A percentile compares a stretch with the other conserved stretches of the same genome.
phyloP scores from a whole-genome alignment of 495 filamentous ascomycete genomes.

The Talaromyces liani region DNA sequence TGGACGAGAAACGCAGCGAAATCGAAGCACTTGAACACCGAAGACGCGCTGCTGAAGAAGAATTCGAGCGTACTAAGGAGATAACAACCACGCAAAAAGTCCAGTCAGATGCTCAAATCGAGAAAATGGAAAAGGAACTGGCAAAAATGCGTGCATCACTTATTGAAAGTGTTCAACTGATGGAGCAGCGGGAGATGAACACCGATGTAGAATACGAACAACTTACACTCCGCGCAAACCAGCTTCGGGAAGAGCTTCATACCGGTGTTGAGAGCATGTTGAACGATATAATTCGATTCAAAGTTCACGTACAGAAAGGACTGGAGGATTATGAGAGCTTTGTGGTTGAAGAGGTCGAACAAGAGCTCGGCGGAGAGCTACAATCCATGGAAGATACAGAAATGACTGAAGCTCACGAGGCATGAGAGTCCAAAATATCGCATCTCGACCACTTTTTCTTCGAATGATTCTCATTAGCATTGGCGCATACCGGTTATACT shows the following conservation, averaged over 20 bases:
- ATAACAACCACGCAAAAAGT: conserved; percentile 80
- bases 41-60: conserved; percentile 77
- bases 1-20: conserved; percentile 88
- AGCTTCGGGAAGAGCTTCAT: conserved; percentile 86
- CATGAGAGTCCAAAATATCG: neutral
- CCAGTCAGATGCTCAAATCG: conserved; percentile 83
- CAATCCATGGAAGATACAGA: conserved; percentile 19
- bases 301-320: conserved; percentile 87
- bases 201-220: conserved; percentile 97
- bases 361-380: conserved; percentile 57
- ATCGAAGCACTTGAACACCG: conserved; percentile 86
- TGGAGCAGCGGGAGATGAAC: conserved; percentile 95
- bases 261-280: conserved; percentile 93
- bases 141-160: conserved; percentile 82
- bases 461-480: neutral
- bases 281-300: conserved; percentile 97
- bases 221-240: conserved; percentile 71
- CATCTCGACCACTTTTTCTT: neutral
- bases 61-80: conserved; percentile 91
- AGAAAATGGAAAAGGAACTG: conserved; percentile 96
- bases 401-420: neutral
- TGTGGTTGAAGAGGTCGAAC: conserved; percentile 82
- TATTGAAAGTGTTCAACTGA: conserved; percentile 80
- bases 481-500: neutral
- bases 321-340: conserved; percentile 91